phyloP scores from a whole-genome alignment of 768 basidiomycete species.

The Tricholoma terreum region DNA sequence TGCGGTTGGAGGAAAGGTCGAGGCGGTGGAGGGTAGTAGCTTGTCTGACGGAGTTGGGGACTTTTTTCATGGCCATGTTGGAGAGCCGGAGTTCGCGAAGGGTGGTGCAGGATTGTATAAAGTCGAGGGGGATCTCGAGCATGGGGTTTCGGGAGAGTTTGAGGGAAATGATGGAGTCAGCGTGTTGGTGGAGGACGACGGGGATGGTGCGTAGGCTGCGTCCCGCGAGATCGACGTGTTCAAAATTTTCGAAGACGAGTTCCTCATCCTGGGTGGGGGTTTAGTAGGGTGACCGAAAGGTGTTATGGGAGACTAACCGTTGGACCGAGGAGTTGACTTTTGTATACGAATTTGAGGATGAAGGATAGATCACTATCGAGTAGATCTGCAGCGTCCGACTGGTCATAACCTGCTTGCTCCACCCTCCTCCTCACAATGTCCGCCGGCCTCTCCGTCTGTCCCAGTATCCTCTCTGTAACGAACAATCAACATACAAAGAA shows the following conservation, averaged over 20 bases:
- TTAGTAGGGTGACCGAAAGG: background rate
- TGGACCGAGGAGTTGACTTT: slow-evolving; percentile 65
- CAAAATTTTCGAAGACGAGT: slow-evolving; percentile 64
- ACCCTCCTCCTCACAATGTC: slow-evolving; percentile 79
- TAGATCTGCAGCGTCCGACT: slow-evolving; percentile 73
- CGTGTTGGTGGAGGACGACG: slow-evolving; percentile 78
- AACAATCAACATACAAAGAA: background rate
- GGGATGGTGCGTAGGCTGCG: slow-evolving; percentile 85
- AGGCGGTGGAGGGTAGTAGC: slow-evolving; percentile 72
- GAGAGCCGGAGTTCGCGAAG: slow-evolving; percentile 85
- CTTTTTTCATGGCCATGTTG: slow-evolving; percentile 92
- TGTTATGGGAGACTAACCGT: slow-evolving; percentile 42
- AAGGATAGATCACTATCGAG: slow-evolving; percentile 78
- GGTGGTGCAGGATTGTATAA: slow-evolving; percentile 82
- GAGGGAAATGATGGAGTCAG: slow-evolving; percentile 78
- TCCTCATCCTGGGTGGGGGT: slow-evolving; percentile 61
- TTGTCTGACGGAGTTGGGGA: slow-evolving; percentile 80
- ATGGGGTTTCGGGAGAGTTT: slow-evolving; percentile 93
- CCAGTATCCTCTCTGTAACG: slow-evolving; percentile 73
- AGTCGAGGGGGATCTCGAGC: slow-evolving; percentile 94
- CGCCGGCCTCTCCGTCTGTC: slow-evolving; percentile 78
- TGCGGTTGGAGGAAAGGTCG: slow-evolving; percentile 89
- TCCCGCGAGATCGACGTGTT: slow-evolving; percentile 78
- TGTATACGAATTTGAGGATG: slow-evolving; percentile 87
- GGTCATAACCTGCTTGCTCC: slow-evolving; percentile 86